Conservation (phyloP, 352 stramenopile genomes). For the Phytophthora syringae region DNA sequence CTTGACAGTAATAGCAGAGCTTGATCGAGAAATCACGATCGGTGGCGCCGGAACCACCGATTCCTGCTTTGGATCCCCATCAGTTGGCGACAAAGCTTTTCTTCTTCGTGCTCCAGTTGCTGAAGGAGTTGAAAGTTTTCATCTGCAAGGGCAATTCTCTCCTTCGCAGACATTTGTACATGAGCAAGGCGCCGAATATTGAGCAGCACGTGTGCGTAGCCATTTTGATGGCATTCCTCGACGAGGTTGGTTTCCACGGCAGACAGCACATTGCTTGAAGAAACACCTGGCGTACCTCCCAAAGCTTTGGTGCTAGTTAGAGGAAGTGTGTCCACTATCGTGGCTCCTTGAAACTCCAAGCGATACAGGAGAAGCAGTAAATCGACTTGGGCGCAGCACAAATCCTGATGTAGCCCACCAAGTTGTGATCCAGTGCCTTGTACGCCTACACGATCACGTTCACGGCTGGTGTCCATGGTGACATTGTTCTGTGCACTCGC, state of each 20-base stretch:
- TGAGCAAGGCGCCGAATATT: conserved; percentile 51
- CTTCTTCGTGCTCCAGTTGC: conserved; percentile 49
- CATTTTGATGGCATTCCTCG: conserved; percentile 61
- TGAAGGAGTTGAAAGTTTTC: conserved; percentile 55
- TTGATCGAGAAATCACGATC: conserved; percentile 57
- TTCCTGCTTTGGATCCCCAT: not conserved
- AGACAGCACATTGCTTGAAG: conserved; percentile 12
- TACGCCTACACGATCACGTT: conserved; percentile 50
- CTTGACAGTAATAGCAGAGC: conserved; percentile 57
- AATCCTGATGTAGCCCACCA: conserved; percentile 53
- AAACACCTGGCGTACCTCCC: not conserved
- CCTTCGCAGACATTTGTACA: conserved; percentile 19
- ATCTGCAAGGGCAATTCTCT: conserved; percentile 25
- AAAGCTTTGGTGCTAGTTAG: conserved; percentile 13
- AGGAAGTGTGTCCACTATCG: conserved; percentile 34
- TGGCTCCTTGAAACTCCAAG: conserved; percentile 58
- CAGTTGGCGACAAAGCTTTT: conserved; percentile 39
- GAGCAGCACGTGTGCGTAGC: conserved; percentile 51
- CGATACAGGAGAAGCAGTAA: conserved; percentile 58
- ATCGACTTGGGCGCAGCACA: conserved; percentile 67
- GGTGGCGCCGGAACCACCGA: conserved; percentile 47
- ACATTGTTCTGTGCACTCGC: conserved; percentile 18
- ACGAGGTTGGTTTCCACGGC: conserved; percentile 39
- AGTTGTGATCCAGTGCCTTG: conserved; percentile 63
- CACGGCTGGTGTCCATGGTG: not conserved